phyloP scores from a whole-genome alignment of 2,329 filamentous ascomycete genomes.

The Geosmithia flava region DNA sequence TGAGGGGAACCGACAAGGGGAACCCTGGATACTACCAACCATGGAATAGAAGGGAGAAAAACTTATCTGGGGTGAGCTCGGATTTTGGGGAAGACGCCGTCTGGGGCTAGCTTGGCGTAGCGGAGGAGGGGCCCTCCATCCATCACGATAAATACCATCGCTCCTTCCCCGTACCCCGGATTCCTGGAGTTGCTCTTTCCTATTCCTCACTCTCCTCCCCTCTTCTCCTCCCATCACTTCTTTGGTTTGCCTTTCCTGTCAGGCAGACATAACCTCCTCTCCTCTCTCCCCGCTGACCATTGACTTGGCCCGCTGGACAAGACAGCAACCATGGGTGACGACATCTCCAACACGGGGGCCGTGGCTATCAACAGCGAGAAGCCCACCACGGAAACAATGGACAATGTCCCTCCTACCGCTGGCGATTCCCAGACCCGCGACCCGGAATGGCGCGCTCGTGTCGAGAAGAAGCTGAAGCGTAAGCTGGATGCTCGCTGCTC shows the following conservation, averaged over 20 bases:
- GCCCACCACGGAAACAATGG: neutral
- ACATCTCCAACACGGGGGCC: neutral
- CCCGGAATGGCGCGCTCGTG: constrained; percentile 34
- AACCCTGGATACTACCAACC: neutral
- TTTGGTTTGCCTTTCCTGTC: neutral
- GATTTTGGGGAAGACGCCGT: neutral
- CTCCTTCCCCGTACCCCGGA: neutral
- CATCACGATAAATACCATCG: neutral
- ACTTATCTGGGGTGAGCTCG: neutral
- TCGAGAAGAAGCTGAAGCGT: constrained; percentile 54
- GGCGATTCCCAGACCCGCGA: constrained; percentile 7
- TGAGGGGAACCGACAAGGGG: neutral
- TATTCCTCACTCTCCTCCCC: neutral
- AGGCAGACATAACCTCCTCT: neutral
- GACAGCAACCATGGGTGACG: neutral
- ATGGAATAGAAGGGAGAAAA: neutral
- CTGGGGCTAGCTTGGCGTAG: neutral
- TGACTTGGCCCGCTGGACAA: neutral
- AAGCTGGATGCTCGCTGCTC: constrained; percentile 60
- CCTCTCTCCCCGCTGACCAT: neutral
- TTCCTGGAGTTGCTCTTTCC: neutral
- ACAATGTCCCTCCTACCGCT: neutral
- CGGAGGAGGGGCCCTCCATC: neutral
- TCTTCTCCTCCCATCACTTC: neutral
- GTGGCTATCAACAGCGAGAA: neutral